Percentiles rank a stretch among this genome's conserved stretches.
phyloP scores from a whole-genome alignment of 1,284 basidiomycete genomes.

The Ustilago bromivora region DNA sequence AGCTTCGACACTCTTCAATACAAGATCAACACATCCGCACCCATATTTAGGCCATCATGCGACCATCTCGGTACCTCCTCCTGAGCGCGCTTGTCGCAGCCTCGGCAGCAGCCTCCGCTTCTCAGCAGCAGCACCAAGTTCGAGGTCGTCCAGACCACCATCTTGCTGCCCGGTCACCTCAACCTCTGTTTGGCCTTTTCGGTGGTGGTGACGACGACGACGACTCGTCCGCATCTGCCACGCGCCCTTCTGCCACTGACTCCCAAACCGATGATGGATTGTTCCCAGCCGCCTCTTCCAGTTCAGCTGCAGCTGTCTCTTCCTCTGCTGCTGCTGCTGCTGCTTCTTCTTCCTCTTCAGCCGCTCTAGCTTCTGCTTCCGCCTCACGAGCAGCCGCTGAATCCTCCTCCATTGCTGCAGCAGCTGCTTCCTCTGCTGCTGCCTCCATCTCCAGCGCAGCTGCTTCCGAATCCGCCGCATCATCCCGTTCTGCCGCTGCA shows the following conservation, averaged over 20 bases:
- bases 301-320: conserved; percentile 26
- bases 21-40: too few species aligned
- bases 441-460: conserved; percentile 29
- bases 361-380: conserved; percentile 34
- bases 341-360: conserved; percentile 11
- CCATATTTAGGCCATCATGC: conserved; percentile 11
- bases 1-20: too few species aligned
- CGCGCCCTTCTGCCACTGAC: conserved; percentile 15
- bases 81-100: conserved; percentile 35
- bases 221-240: conserved; percentile 11
- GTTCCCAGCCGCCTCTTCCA: conserved; percentile 14
- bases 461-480: conserved; percentile 18
- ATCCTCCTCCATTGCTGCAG: conserved; percentile 36
- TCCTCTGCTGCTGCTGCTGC: conserved; percentile 33
- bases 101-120: conserved; percentile 20
- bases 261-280: conserved; percentile 7
- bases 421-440: conserved; percentile 27
- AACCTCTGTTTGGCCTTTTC: neutral
- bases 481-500: conserved; percentile 24
- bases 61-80: conserved; percentile 26
- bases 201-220: neutral
- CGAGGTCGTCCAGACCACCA: conserved; percentile 30
- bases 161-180: conserved; percentile 20
- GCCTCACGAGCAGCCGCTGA: conserved; percentile 27
- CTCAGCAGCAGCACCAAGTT: conserved; percentile 33